Evolutionary conservation across 176 grass and related monocot species (phyloP).

Genomic region (Eleusine coracana): DNA sequence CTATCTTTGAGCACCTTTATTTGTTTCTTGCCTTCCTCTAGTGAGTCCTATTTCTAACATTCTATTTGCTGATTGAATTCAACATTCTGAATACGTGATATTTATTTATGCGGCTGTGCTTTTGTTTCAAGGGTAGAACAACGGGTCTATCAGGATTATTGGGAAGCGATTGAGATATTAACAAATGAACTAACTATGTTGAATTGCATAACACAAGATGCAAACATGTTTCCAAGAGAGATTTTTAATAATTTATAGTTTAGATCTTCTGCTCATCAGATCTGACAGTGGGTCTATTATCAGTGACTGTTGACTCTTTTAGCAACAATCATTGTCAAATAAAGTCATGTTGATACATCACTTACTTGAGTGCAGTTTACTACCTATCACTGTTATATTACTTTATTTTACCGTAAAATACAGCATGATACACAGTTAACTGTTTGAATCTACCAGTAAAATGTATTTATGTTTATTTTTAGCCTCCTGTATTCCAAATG

Average conservation of each 20-base stretch:
- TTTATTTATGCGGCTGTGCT: constrained; percentile 13
- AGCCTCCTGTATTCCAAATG: background rate
- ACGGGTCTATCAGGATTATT: background rate
- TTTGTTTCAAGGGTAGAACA: constrained; percentile 3
- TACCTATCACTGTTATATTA: background rate
- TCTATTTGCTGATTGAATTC: constrained; percentile 22
- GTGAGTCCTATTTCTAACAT: background rate
- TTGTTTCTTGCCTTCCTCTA: constrained; percentile 26
- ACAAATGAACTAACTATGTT: background rate
- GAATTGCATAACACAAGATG: background rate
- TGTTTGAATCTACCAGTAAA: constrained; percentile 1
- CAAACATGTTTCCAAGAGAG: background rate
- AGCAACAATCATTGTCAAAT: constrained; percentile 1
- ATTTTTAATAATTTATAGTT: background rate
- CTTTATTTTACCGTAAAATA: background rate
- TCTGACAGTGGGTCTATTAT: background rate
- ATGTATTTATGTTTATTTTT: background rate
- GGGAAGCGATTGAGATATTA: constrained; percentile 22
- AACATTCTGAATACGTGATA: constrained; percentile 4
- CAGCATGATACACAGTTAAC: background rate
- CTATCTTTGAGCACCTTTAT: constrained; percentile 16
- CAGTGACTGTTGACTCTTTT: background rate
- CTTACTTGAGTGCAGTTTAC: background rate
- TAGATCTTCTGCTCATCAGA: background rate
- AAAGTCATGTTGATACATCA: background rate